These are phyloP conservation scores for Mucor irregularis DNA, from an alignment of 371 early-diverging fungal species.

Conservation along the genomic window DNA sequence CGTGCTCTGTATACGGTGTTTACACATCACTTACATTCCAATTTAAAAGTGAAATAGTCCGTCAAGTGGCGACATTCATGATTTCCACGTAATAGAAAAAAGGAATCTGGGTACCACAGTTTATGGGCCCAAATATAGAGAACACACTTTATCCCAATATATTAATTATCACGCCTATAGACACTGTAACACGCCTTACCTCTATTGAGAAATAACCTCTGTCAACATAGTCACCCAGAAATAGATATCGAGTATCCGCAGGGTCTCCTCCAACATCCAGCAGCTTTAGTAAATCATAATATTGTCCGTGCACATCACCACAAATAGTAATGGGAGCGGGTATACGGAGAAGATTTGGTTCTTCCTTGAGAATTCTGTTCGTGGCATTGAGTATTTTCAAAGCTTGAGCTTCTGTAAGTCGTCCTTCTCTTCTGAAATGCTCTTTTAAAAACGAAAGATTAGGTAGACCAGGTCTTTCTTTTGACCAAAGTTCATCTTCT, in stretches of 20 bases:
- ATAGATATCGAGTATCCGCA: slow-evolving; percentile 81
- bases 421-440: slow-evolving; percentile 90
- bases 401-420: slow-evolving; percentile 91
- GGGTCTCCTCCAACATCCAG: slow-evolving; percentile 96
- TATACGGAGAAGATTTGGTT: slow-evolving; percentile 82
- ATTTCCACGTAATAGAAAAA: slow-evolving; percentile 96
- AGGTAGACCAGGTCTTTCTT: slow-evolving; percentile 73
- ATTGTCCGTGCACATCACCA: slow-evolving; percentile 99
- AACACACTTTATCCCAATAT: slow-evolving; percentile 86
- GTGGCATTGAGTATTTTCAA: slow-evolving; percentile 76
- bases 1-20: too few relatives aligned
- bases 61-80: slow-evolving; percentile 99
- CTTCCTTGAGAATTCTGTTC: slow-evolving; percentile 72
- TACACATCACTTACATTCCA: slow-evolving; percentile 77
- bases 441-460: slow-evolving; percentile 80
- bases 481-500: slow-evolving; percentile 57
- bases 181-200: slow-evolving; percentile 28
- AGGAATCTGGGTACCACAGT: slow-evolving; percentile 87
- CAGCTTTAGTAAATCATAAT: slow-evolving; percentile 95
- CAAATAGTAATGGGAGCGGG: slow-evolving; percentile 93
- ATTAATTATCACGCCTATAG: too few relatives aligned
- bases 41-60: slow-evolving; percentile 97
- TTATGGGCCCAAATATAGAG: slow-evolving; percentile 90
- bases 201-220: slow-evolving; percentile 92
- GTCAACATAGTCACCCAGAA: slow-evolving; percentile 98